phyloP scores from a whole-genome alignment of 1,139 yeast genomes.

The Casaregolazyma lundiana region DNA sequence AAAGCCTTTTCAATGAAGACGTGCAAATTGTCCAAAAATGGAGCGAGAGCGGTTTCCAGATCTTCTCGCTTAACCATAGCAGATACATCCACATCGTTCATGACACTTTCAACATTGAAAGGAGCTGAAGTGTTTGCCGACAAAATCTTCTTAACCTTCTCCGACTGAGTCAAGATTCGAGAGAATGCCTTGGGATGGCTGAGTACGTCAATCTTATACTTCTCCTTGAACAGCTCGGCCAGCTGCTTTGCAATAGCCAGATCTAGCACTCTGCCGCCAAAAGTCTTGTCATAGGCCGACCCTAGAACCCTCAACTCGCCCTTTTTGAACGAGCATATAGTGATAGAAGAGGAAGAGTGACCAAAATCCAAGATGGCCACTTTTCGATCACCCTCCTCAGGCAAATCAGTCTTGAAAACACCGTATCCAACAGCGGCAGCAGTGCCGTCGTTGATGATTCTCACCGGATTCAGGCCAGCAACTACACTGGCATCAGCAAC shows the following conservation, averaged over 20 bases:
- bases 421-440: conserved; percentile 99
- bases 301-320: conserved; percentile 95
- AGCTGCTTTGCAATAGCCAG: conserved; percentile 90
- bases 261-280: conserved; percentile 98
- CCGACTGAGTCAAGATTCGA: conserved; percentile 88
- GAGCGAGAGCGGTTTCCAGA: conserved; percentile 82
- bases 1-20: conserved; percentile 80
- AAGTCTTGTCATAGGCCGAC: conserved; percentile 89
- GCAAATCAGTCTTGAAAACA: conserved; percentile 92
- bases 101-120: conserved; percentile 89
- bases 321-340: conserved; percentile 87
- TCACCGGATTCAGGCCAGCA: conserved; percentile 96
- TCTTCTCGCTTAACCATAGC: conserved; percentile 87
- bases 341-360: conserved; percentile 89
- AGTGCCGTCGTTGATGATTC: conserved; percentile 94
- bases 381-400: conserved; percentile 85
- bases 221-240: conserved; percentile 83
- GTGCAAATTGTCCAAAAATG: conserved; percentile 69
- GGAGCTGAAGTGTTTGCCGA: conserved; percentile 97
- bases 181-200: conserved; percentile 92
- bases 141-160: conserved; percentile 88
- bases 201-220: conserved; percentile 89
- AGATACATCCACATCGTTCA: conserved; percentile 95
- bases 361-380: conserved; percentile 96
- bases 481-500: conserved; percentile 89